phyloP scores from a whole-genome alignment of 257 asterid species.

The Przewalskia tangutica region DNA sequence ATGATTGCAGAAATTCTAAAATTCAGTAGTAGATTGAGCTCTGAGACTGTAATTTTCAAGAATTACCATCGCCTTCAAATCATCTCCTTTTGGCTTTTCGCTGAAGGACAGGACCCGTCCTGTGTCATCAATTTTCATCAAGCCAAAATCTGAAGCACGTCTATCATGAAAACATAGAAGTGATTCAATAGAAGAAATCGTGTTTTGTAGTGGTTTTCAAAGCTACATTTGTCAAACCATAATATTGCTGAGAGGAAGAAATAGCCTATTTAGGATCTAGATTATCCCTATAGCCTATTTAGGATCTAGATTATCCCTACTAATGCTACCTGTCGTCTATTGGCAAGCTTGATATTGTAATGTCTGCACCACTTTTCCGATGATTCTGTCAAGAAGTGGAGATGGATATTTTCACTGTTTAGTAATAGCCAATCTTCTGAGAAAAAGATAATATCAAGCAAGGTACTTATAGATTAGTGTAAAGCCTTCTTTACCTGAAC shows the following conservation, averaged over 20 bases:
- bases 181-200: background rate
- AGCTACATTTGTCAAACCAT: background rate
- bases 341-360: constrained; percentile 68
- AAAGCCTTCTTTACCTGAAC: constrained; percentile 47
- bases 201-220: background rate
- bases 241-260: background rate
- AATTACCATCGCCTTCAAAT: constrained; percentile 82
- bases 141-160: constrained; percentile 93
- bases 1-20: background rate
- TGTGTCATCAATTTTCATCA: constrained; percentile 80
- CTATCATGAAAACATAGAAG: constrained; percentile 44
- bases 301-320: background rate
- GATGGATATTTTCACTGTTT: constrained; percentile 4
- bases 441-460: background rate
- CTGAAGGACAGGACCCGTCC: constrained; percentile 74
- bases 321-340: constrained; percentile 61
- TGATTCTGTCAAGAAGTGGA: constrained; percentile 49
- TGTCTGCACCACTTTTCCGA: constrained; percentile 93
- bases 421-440: background rate
- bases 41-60: constrained; percentile 4
- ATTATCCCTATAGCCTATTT: background rate
- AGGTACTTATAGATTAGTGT: background rate
- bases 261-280: background rate
- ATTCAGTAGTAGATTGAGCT: background rate
- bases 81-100: constrained; percentile 76